phyloP scores from a whole-genome alignment of 2,329 filamentous ascomycete species.

The Helicocarpus griseus region DNA sequence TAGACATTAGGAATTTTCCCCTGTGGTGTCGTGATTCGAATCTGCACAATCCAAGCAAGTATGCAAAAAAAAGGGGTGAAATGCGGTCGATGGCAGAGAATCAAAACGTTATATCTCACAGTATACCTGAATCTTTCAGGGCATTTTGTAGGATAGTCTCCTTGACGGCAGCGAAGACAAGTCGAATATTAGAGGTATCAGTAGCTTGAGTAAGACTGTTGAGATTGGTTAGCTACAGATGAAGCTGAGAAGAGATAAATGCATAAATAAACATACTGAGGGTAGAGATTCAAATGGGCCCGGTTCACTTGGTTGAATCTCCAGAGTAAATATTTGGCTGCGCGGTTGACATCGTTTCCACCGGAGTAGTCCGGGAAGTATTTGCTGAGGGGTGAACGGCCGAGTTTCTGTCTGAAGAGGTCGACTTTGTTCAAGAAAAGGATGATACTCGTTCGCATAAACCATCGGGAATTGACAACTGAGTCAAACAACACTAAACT shows the following conservation, averaged over 20 bases:
- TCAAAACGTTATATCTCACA: constrained; percentile 42
- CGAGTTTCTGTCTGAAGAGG: constrained; percentile 90
- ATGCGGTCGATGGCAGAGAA: background rate
- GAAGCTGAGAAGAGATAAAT: background rate
- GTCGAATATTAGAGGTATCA: constrained; percentile 93
- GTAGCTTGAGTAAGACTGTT: constrained; percentile 90
- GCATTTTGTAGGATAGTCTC: constrained; percentile 98
- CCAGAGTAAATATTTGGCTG: constrained; percentile 95
- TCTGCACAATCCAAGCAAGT: background rate
- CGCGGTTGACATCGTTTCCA: constrained; percentile 94
- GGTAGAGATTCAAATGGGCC: constrained; percentile 90
- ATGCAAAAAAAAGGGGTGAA: background rate
- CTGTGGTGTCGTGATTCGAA: background rate
- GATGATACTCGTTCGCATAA: constrained; percentile 97
- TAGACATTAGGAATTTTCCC: background rate
- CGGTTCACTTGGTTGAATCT: constrained; percentile 98
- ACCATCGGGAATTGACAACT: constrained; percentile 97
- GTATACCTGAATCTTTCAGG: constrained; percentile 92
- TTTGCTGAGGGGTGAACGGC: constrained; percentile 77
- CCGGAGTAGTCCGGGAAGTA: constrained; percentile 98
- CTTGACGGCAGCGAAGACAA: constrained; percentile 97
- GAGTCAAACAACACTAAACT: constrained; percentile 93
- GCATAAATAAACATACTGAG: constrained; percentile 56
- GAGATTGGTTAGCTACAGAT: constrained; percentile 18
- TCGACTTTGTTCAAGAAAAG: constrained; percentile 98